Percentiles rank a stretch among this genome's conserved stretches.
Evolutionary conservation across 163 green algal species (phyloP).

Genomic region (Scenedesmus sp.): DNA sequence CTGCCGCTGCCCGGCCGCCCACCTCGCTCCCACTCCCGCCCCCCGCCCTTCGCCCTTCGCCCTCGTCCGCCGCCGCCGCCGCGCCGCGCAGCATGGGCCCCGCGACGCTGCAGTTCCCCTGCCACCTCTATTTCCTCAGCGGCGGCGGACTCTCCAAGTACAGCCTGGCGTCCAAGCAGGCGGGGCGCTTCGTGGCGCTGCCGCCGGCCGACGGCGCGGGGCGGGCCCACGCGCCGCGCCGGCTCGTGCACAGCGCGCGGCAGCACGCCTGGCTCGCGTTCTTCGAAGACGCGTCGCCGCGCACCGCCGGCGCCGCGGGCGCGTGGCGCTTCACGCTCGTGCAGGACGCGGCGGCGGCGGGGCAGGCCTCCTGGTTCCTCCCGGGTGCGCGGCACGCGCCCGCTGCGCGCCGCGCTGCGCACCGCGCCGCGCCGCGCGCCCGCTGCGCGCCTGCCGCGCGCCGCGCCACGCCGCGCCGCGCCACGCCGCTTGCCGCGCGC

Average conservation of each 20-base stretch:
- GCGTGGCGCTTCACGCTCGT: constrained; percentile 29
- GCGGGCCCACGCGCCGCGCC: neutral
- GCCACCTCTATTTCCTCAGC: constrained; percentile 54
- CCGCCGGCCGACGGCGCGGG: constrained; percentile 15
- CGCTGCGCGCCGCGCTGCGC: too few species aligned
- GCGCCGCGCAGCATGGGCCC: constrained; percentile 28
- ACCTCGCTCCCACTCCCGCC: neutral
- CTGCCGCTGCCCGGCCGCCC: neutral
- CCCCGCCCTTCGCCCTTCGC: neutral
- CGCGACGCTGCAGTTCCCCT: constrained; percentile 51
- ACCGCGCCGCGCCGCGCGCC: too few species aligned
- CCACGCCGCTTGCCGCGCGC: too few species aligned
- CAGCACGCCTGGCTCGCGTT: constrained; percentile 64
- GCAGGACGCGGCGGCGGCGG: constrained; percentile 22
- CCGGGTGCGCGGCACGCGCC: constrained; percentile 33
- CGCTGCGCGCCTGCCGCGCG: too few species aligned
- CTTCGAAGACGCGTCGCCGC: constrained; percentile 43
- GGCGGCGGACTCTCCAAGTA: constrained; percentile 53
- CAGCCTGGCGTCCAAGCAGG: constrained; percentile 39
- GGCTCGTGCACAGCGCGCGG: constrained; percentile 53
- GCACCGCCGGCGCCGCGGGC: constrained; percentile 13
- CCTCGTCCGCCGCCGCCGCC: neutral
- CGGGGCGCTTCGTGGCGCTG: constrained; percentile 34
- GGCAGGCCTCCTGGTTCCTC: constrained; percentile 32
- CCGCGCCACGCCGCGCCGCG: too few species aligned